Evolutionary conservation across 2,329 filamentous ascomycete genomes (phyloP), one percentile per base, ranked within the genome.

Genomic region (Leptographium wingfieldii): DNA sequence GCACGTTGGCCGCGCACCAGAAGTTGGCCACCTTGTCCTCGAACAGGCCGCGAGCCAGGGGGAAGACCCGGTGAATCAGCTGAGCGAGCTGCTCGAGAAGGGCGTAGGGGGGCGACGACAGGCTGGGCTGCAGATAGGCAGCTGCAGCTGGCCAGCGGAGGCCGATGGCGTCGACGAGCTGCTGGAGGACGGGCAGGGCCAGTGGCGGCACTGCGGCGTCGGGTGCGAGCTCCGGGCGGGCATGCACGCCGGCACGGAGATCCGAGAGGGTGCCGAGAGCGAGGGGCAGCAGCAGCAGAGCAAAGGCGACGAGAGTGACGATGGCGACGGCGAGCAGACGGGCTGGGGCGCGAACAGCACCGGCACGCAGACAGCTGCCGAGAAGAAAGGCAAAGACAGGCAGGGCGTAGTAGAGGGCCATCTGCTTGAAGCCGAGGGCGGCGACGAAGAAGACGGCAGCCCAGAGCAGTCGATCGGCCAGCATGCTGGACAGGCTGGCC

Each of bases 11-110:
- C 5, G 91, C 87, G 70, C 94, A 99, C 94, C 94, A 99, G 68
- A 96, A 87, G 70, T 99, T 99, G 68, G 94, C 94, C 25, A 99
- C 95, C 73, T 99, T 99, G 76, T 97, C 94, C 74, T 99, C 95
- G 68, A 97, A 99, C 7, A 99, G 76, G 3, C 94, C 94, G n/a
- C 94, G 85, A 1, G 92, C 85, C 69, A 99, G 96, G 0, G 95
- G 94, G 68, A 99, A 97, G 60, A 97, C 82, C n/a, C 94, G 87
- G 70, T 96, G 90, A 12, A 96, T 74, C 66, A 91, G 82, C 72
- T 99, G 95, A 0, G 86, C 77, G 43, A 95, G 68, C 71, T 96
- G 91, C 68, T 94, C 83, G 5, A 92, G 68, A 14, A 89, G 71
- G 0, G 90, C 86, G 68, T 90, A 94, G 68, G 90, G 85, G 1